phyloP scores from a whole-genome alignment of 208 protist genomes.

The Phytomonas sp. region DNA sequence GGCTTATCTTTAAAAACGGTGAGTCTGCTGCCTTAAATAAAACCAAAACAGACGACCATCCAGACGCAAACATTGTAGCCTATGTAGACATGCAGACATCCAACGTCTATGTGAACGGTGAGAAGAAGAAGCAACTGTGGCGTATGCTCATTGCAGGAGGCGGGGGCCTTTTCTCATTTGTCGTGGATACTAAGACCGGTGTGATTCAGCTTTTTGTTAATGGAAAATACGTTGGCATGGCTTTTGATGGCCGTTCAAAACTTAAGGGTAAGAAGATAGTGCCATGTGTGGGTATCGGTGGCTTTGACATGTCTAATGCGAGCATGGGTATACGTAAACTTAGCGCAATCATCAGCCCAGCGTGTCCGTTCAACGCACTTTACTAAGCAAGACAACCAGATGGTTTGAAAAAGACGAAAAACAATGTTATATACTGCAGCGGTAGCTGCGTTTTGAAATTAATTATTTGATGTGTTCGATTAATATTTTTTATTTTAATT shows the following conservation, averaged over 20 bases:
- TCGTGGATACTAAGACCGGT: slow-evolving; percentile 77
- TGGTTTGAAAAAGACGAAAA: not conserved
- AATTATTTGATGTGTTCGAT: not conserved
- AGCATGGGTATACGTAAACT: slow-evolving; percentile 49
- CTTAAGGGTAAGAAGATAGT: slow-evolving; percentile 61
- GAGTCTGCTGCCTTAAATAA: not conserved
- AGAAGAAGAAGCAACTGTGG: slow-evolving; percentile 62
- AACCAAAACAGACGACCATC: not conserved
- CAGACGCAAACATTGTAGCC: slow-evolving; percentile 20
- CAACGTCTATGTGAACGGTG: slow-evolving; percentile 53
- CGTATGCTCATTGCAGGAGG: slow-evolving; percentile 51
- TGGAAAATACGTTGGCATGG: slow-evolving; percentile 59
- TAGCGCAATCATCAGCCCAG: slow-evolving; percentile 31
- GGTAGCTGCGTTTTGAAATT: not conserved
- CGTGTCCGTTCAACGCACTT: slow-evolving; percentile 27
- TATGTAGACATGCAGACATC: slow-evolving; percentile 69
- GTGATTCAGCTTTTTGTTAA: slow-evolving; percentile 78
- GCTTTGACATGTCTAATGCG: slow-evolving; percentile 59
- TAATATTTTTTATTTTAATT: not conserved
- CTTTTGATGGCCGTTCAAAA: slow-evolving; percentile 37
- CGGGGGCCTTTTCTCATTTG: slow-evolving; percentile 61
- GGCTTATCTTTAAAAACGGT: not conserved
- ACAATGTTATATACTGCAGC: not conserved
- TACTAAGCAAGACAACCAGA: slow-evolving; percentile 18
- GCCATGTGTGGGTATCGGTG: slow-evolving; percentile 60